Conservation (phyloP, 495 filamentous ascomycete species). For the Apodospora peruviana region DNA sequence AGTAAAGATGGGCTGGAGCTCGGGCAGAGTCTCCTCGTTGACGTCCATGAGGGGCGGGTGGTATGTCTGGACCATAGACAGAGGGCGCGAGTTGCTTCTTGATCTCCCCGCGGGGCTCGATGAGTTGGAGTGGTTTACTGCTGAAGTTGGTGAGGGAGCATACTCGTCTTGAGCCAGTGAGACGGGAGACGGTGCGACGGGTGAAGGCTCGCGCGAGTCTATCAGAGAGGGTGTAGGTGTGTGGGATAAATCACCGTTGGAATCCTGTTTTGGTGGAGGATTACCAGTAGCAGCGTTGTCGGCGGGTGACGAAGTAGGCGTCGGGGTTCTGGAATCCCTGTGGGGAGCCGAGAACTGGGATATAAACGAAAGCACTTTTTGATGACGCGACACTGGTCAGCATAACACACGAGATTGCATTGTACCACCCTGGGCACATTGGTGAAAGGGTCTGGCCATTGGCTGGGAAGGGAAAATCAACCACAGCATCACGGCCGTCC, state of each 20-base stretch:
- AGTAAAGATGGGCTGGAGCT: constrained; percentile 89
- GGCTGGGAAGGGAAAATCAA: neutral
- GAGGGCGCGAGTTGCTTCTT: constrained; percentile 43
- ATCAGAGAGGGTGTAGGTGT: constrained; percentile 9
- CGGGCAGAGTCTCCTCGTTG: constrained; percentile 76
- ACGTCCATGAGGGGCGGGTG: constrained; percentile 86
- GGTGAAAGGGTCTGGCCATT: neutral
- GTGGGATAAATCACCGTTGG: constrained; percentile 13
- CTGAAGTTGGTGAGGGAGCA: constrained; percentile 23
- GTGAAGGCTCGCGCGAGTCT: constrained; percentile 16
- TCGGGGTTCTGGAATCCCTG: constrained; percentile 34
- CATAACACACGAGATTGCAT: constrained; percentile 14
- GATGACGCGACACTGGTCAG: constrained; percentile 22
- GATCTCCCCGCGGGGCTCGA: constrained; percentile 16
- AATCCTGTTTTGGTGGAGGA: constrained; percentile 25
- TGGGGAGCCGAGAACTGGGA: constrained; percentile 45
- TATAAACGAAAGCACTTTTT: constrained; percentile 56
- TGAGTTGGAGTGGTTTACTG: constrained; percentile 14
- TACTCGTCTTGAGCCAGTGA: constrained; percentile 27
- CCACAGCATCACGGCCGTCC: neutral
- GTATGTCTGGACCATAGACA: constrained; percentile 69
- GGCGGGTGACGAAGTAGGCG: constrained; percentile 31
- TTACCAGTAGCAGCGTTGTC: constrained; percentile 18
- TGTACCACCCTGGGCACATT: neutral
- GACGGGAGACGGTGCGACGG: constrained; percentile 23